Evolutionary conservation across 1,284 basidiomycete species (phyloP).

Genomic region (Austroboletus novae-zelandiae): DNA sequence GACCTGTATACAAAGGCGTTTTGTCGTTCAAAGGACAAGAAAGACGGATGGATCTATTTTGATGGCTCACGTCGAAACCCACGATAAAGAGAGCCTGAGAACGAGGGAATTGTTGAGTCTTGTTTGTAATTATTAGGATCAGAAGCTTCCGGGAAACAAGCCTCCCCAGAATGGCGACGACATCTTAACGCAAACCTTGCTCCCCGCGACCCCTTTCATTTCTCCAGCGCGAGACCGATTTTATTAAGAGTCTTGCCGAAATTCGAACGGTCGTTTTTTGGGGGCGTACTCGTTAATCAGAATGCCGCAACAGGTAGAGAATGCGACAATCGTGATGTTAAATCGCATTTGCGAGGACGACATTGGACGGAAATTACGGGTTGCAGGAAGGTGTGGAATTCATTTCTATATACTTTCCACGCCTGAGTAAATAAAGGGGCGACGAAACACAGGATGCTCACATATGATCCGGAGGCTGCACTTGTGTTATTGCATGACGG

Average conservation of each 20-base stretch:
- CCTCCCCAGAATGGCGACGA: conserved; percentile 10
- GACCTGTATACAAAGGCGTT: neutral
- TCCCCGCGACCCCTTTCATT: neutral
- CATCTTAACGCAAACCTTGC: neutral
- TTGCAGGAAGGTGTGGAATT: conserved; percentile 45
- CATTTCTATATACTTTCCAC: conserved; percentile 16
- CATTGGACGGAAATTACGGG: conserved; percentile 43
- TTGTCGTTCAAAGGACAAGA: neutral
- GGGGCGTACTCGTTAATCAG: neutral
- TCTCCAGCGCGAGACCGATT: neutral
- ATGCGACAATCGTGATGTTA: conserved; percentile 37
- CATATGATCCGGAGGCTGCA: conserved; percentile 47
- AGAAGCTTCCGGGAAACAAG: conserved; percentile 25
- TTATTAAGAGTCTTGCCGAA: neutral
- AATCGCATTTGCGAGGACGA: conserved; percentile 32
- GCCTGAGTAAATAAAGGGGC: conserved; percentile 12
- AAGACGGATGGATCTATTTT: neutral
- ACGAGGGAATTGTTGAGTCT: conserved; percentile 6
- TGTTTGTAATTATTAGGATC: conserved; percentile 31
- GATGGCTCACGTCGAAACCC: neutral
- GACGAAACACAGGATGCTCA: conserved; percentile 43
- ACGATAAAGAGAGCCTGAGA: neutral
- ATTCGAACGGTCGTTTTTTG: neutral
- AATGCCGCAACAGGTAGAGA: conserved; percentile 39
- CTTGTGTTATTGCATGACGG: conserved; percentile 47